These are phyloP conservation scores for Croton setiger DNA, from an alignment of 441 rosid genomes.

Conservation along the genomic window DNA sequence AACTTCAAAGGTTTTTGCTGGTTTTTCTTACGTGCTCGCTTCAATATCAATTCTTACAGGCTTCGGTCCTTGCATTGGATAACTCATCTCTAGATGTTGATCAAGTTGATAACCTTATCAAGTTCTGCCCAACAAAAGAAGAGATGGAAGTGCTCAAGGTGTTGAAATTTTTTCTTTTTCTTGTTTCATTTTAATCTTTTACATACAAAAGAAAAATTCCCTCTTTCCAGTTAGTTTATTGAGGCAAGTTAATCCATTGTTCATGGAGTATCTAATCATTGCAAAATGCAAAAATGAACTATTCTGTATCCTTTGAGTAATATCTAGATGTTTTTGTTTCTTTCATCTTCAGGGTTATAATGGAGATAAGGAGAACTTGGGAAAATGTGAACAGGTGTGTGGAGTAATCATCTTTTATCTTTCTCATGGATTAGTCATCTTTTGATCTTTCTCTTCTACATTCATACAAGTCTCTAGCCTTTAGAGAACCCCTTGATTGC, in stretches of 20 bases:
- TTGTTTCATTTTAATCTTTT: slow-evolving; percentile 2
- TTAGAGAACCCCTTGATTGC: background rate
- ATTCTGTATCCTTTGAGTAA: slow-evolving; percentile 12
- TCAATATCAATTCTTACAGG: slow-evolving; percentile 43
- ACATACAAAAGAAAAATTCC: background rate
- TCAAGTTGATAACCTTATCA: slow-evolving; percentile 89
- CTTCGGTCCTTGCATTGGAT: slow-evolving; percentile 78
- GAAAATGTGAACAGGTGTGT: slow-evolving; percentile 89
- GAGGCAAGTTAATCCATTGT: background rate
- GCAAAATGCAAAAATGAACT: background rate
- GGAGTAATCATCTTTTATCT: slow-evolving; percentile 7
- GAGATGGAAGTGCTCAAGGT: slow-evolving; percentile 90
- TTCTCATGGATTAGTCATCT: slow-evolving; percentile 14
- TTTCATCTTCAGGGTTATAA: slow-evolving; percentile 51
- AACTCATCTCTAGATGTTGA: slow-evolving; percentile 81
- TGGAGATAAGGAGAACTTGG: slow-evolving; percentile 75
- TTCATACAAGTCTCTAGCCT: background rate
- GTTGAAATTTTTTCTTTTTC: slow-evolving; percentile 12
- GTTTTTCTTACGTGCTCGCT: slow-evolving; percentile 24
- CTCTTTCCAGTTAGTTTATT: background rate
- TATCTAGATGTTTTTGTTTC: slow-evolving; percentile 5
- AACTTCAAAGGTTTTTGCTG: slow-evolving; percentile 10
- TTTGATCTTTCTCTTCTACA: background rate
- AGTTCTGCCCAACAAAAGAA: slow-evolving; percentile 96
- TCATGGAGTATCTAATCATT: background rate